Percentiles rank a stretch among this genome's conserved stretches.
These are phyloP conservation scores for Hypomyces perniciosus DNA, from an alignment of 2,329 filamentous ascomycete species.

Conservation along the genomic window DNA sequence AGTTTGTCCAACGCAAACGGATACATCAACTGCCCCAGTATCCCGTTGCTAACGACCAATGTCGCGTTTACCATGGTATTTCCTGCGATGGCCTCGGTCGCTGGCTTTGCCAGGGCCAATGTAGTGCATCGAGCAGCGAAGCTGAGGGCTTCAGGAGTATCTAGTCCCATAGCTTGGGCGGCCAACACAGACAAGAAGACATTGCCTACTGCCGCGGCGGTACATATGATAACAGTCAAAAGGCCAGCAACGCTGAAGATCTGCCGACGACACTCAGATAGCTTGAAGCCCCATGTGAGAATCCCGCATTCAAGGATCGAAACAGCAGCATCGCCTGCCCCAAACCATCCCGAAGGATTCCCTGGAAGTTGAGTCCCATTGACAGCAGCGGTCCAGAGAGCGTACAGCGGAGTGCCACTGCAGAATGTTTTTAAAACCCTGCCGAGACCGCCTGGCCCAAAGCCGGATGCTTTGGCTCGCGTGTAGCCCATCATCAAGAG, in stretches of 20 bases:
- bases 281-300: constrained; percentile 47
- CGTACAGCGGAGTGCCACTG: constrained; percentile 29
- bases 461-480: constrained; percentile 31
- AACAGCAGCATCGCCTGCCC: constrained; percentile 43
- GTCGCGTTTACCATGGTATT: constrained; percentile 43
- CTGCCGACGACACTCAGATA: constrained; percentile 43
- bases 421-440: constrained; percentile 26
- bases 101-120: constrained; percentile 43
- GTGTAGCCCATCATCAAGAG: constrained; percentile 40
- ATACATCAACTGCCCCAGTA: constrained; percentile 37
- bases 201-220: constrained; percentile 34
- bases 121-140: constrained; percentile 48
- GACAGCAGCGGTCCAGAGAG: constrained; percentile 27
- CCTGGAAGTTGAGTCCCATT: constrained; percentile 8
- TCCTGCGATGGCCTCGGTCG: constrained; percentile 38
- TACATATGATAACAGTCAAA: constrained; percentile 32
- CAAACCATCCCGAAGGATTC: constrained; percentile 28
- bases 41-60: constrained; percentile 47
- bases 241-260: constrained; percentile 39
- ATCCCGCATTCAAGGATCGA: constrained; percentile 47
- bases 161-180: constrained; percentile 32
- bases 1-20: constrained; percentile 29
- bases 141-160: constrained; percentile 30
- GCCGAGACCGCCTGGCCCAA: constrained; percentile 24
- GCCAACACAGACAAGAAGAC: constrained; percentile 36